These are phyloP conservation scores for Panellus pusillus DNA, from an alignment of 768 basidiomycete genomes.

Conservation along the genomic window DNA sequence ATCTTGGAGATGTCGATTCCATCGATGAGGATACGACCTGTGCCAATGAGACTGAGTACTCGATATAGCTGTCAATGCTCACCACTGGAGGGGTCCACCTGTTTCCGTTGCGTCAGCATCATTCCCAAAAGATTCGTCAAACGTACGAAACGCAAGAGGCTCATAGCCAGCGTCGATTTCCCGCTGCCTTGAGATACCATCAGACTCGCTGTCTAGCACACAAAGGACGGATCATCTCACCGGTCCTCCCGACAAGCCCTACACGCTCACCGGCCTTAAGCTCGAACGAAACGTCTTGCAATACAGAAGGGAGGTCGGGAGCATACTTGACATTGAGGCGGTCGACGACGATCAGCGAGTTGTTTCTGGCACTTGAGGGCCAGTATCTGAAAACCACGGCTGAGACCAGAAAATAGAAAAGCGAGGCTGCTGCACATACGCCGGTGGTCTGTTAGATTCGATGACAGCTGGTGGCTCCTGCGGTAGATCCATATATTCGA, in stretches of 20 bases:
- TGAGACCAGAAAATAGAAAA: no score
- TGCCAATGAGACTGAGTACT: no score
- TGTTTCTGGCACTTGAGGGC: slow-evolving; percentile 70
- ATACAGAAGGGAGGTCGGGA: slow-evolving; percentile 78
- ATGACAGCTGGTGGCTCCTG: slow-evolving; percentile 81
- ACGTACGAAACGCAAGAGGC: slow-evolving; percentile 76
- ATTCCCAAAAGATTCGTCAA: not conserved
- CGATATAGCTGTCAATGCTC: no score
- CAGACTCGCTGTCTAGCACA: not conserved
- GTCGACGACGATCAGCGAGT: slow-evolving; percentile 65
- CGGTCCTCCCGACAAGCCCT: slow-evolving; percentile 82
- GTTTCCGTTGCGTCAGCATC: slow-evolving; percentile 1
- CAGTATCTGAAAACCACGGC: slow-evolving; percentile 55
- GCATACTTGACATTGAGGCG: slow-evolving; percentile 81
- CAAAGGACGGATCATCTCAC: slow-evolving; percentile 25
- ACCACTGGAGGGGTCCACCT: slow-evolving; percentile 66
- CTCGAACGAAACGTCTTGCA: slow-evolving; percentile 73
- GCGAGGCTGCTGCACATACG: slow-evolving; percentile 66
- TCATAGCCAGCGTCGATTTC: slow-evolving; percentile 87
- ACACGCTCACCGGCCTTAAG: slow-evolving; percentile 73
- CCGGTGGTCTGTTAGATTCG: slow-evolving; percentile 73
- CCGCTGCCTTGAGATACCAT: slow-evolving; percentile 54
- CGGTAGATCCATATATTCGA: slow-evolving; percentile 63
- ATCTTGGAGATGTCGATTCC: slow-evolving; percentile 88
- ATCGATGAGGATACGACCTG: slow-evolving; percentile 77